These are phyloP conservation scores for Phialophora macrospora DNA, from an alignment of 2,329 filamentous ascomycete species.

Conservation along the genomic window DNA sequence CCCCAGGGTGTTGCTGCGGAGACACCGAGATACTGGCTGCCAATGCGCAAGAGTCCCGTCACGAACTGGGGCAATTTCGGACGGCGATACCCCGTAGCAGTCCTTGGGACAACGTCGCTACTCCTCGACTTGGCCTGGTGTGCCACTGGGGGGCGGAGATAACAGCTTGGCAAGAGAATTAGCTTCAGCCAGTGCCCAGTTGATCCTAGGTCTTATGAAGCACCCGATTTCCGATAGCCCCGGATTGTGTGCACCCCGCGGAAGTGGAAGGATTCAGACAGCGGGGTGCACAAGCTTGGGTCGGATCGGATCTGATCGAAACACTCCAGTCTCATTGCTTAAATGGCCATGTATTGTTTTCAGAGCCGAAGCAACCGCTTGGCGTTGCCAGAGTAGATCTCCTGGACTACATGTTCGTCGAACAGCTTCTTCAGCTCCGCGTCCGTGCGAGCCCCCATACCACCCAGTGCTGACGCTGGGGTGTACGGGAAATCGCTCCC, in stretches of 20 bases:
- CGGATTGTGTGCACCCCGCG: not conserved
- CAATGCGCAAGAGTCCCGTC: not conserved
- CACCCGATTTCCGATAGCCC: not conserved
- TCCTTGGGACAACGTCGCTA: not conserved
- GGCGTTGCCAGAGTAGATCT: constrained; percentile 27
- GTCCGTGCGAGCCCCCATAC: constrained; percentile 18
- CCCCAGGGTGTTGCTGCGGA: not conserved
- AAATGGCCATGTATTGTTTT: not conserved
- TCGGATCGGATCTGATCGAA: not conserved
- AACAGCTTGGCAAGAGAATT: constrained; percentile 5
- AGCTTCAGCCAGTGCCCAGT: not conserved
- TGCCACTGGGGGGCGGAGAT: constrained; percentile 10
- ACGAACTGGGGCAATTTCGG: constrained; percentile 15
- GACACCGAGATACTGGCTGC: not conserved
- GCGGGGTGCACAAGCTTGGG: not conserved
- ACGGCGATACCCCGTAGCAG: not conserved
- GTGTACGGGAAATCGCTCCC: constrained; percentile 62
- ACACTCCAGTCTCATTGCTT: not conserved
- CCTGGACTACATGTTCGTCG: constrained; percentile 12
- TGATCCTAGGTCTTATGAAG: not conserved
- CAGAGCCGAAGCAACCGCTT: constrained; percentile 16
- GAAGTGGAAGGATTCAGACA: no score
- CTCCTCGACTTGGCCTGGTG: not conserved
- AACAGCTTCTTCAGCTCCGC: constrained; percentile 18
- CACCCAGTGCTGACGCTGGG: constrained; percentile 38